Evolutionary conservation across 2,329 filamentous ascomycete species (phyloP).

Genomic region (Colletotrichum orchidophilum): DNA sequence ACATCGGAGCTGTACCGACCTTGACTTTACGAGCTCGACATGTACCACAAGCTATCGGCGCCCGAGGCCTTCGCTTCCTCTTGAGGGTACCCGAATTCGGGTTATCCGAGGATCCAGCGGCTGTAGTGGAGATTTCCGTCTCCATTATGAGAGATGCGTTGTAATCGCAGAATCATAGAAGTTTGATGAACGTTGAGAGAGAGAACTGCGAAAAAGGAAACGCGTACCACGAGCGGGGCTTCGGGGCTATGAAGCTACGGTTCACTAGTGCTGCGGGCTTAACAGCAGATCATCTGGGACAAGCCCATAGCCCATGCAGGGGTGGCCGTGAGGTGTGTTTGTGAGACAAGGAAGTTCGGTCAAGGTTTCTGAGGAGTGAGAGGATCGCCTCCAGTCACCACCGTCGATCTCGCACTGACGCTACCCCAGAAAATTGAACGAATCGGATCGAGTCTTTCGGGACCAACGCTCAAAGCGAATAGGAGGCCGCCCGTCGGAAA

Average conservation of each 20-base stretch:
- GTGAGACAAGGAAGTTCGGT: not conserved
- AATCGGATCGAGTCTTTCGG: not conserved
- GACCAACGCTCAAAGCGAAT: not conserved
- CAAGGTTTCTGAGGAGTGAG: not conserved
- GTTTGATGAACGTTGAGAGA: not conserved
- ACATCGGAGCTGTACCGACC: slow-evolving; percentile 5
- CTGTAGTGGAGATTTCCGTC: not conserved
- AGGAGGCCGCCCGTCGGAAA: not conserved
- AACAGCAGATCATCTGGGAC: not conserved
- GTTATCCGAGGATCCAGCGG: slow-evolving; percentile 4
- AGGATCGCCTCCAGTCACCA: not conserved
- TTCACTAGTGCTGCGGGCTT: not conserved
- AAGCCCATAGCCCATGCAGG: too few species aligned
- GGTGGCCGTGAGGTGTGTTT: not conserved
- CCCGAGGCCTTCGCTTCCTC: slow-evolving; percentile 29
- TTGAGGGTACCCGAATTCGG: slow-evolving; percentile 13
- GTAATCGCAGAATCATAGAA: not conserved
- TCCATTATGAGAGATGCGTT: slow-evolving; percentile 20
- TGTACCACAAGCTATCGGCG: slow-evolving; percentile 28
- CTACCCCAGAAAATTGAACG: not conserved
- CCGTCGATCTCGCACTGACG: not conserved
- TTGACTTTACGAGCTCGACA: slow-evolving; percentile 33
- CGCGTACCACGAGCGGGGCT: not conserved
- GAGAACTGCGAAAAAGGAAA: not conserved
- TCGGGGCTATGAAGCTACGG: not conserved